Conservation (phyloP, 2,329 filamentous ascomycete species). For the Diaporthe citrichinensis region DNA sequence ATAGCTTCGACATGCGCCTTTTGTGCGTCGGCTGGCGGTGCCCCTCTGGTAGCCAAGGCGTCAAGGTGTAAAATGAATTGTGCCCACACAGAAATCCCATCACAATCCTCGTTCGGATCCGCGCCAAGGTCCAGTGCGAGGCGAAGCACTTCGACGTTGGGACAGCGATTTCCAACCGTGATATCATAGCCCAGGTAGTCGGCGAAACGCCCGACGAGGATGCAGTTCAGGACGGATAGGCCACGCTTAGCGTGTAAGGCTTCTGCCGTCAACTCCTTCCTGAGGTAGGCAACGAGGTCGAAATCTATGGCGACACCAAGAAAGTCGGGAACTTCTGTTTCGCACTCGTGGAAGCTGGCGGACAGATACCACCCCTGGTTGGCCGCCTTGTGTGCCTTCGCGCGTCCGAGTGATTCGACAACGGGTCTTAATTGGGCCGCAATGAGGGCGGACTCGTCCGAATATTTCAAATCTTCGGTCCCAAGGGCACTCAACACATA, state of each 20-base stretch:
- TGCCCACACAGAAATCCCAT: neutral
- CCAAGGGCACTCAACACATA: neutral
- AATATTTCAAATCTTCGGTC: neutral
- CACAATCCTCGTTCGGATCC: neutral
- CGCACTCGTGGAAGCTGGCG: neutral
- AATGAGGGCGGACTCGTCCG: neutral
- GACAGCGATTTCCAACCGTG: neutral
- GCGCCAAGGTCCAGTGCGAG: neutral
- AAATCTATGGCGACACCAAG: constrained; percentile 2
- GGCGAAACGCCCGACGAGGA: neutral
- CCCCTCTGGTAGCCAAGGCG: neutral
- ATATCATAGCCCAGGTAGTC: neutral
- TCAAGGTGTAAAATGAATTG: neutral
- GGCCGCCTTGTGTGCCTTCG: neutral
- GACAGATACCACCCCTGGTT: neutral
- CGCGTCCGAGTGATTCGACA: neutral
- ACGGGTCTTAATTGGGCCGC: neutral
- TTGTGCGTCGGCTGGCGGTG: neutral
- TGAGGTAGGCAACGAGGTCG: neutral
- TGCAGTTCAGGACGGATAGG: neutral
- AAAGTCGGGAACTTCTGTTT: neutral
- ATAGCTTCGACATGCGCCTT: neutral
- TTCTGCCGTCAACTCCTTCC: neutral
- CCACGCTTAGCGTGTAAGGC: neutral
- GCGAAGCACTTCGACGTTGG: neutral